Percentiles rank a stretch among this genome's conserved stretches.
Evolutionary conservation across 495 filamentous ascomycete species (phyloP).

Genomic region (Opeltia flavorubescens): DNA sequence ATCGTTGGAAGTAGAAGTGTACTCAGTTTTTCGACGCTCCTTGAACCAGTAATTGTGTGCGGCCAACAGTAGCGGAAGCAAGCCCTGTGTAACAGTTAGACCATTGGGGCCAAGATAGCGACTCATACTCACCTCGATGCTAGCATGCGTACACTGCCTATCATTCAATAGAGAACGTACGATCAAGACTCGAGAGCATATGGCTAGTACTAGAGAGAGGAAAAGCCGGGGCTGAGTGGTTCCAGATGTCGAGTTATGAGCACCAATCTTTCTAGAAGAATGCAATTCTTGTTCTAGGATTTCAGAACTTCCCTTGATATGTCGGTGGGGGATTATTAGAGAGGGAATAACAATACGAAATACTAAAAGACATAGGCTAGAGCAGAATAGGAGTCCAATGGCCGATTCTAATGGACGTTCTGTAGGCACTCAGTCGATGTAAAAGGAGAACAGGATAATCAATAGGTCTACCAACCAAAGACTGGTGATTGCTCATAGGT

Average conservation of each 20-base stretch:
- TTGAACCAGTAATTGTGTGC: slow-evolving; percentile 30
- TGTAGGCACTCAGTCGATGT: slow-evolving; percentile 12
- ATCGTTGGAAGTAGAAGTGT: slow-evolving; percentile 12
- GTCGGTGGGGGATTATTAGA: slow-evolving; percentile 2
- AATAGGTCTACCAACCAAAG: slow-evolving; percentile 3
- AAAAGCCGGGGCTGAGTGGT: neutral
- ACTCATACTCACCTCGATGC: slow-evolving; percentile 25
- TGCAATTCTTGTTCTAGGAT: neutral
- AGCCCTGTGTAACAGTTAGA: slow-evolving; percentile 3
- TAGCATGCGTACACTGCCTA: slow-evolving; percentile 27
- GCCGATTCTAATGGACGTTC: slow-evolving; percentile 29
- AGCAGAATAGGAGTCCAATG: slow-evolving; percentile 24
- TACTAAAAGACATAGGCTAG: slow-evolving; percentile 21
- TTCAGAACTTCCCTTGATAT: slow-evolving; percentile 8
- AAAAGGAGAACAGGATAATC: no score
- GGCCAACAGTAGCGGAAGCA: slow-evolving; percentile 26
- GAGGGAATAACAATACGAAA: slow-evolving; percentile 20
- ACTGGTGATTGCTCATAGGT: slow-evolving; percentile 6
- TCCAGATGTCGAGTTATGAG: neutral
- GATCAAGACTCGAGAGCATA: slow-evolving; percentile 26
- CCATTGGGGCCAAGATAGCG: neutral
- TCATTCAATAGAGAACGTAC: slow-evolving; percentile 24
- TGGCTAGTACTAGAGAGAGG: slow-evolving; percentile 8
- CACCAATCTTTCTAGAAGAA: neutral
- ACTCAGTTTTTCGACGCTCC: slow-evolving; percentile 18